Base-by-base conservation (phyloP, 257 asterid species). In the Gentiana macrophylla region DNA sequence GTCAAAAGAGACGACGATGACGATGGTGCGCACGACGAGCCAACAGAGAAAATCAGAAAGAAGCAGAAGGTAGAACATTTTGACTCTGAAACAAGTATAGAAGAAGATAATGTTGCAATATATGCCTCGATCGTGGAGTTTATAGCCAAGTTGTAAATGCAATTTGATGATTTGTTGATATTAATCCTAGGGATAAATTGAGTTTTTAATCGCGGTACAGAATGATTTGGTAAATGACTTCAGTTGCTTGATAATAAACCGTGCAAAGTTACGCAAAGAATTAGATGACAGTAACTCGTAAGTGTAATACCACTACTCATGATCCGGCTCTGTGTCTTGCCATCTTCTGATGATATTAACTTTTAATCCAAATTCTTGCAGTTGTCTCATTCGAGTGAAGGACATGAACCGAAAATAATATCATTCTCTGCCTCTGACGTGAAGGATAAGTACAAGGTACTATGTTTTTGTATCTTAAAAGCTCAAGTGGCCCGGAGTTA, bases 391-490 rank as follows among this genome's bases (percentile, higher is more conserved):
- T 53, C 92, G 12, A 70, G 62, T 64, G 87, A 76, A 66, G 84
- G 59, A 53, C 68, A 8, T 50, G 63, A 65, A 52, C 70, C 62
- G 74, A 93, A 81, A 65, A 61, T 85, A 12, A 64, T 74, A 24
- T 24, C 24, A 24, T 59, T 92, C 67, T 79, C 86, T 50, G 63
- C 69, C 4, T 67, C 84, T 67, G 94, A 85, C 61, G 64, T 81
- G 65, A 92, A 77, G 74, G 79, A 70, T 37, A 70, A 70, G 56
- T 92, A 92, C 52, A 85, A 85, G 93, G 94, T 84, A 76, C 37
- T 61, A 49, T 37, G 61, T 41, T 24, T 41, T 41, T 41, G 46
- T 2, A 41, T 41, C 46, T 41, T 41, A 41, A 41, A 41, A 41
- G 6, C 1, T 41, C 9, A 41, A 41, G 24, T 41, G 9, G 11